Base-by-base conservation (phyloP, 1,139 yeast species). In the Yamadazyma conglobata region DNA sequence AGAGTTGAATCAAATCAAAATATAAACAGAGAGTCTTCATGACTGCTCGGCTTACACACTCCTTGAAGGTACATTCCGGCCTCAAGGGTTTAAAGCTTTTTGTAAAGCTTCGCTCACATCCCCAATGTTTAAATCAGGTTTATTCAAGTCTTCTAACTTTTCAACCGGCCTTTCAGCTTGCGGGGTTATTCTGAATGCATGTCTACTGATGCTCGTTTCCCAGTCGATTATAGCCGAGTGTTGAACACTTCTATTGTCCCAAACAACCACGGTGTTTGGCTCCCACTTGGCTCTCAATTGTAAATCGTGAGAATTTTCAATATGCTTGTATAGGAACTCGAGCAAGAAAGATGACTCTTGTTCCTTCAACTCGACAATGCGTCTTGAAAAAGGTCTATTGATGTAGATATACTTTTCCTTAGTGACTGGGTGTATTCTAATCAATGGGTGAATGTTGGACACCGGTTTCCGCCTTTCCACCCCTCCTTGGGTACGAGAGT, bases 111-210 rank as follows among this genome's bases (percentile, higher is more conserved):
- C 63, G 10, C 50, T 59, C 10, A 64, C 57, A 39, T 64, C 70
- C 18, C 70, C 69, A 19, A 62, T 56, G 25, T 43, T 40, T 19
- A 33, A 37, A 26, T 43, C 46, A 19, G 38, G 44, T 24, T 50
- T 50, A 34, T 58, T 58, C 36, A 58, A 56, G 34, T 63, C 63
- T 26, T 52, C 48, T 37, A 63, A 55, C 40, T 58, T 56, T 30
- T 47, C 58, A 6, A 58, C 63, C 30, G 60, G 71, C 42, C 61
- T 55, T 50, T 68, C 85, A 12, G 79, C 88, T 45, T 73, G 73
- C 5, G 83, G 76, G 5, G 88, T 79, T 37, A 80, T 73, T 53
- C 91, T 68, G 44, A 78, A 75, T 4, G 83, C 85, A 22, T 81
- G 88, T 56, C 91, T 70, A 22, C 73, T 58, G 30, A 71, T 65